phyloP scores from a whole-genome alignment of 768 basidiomycete species.

The Termitomyces sp. region DNA sequence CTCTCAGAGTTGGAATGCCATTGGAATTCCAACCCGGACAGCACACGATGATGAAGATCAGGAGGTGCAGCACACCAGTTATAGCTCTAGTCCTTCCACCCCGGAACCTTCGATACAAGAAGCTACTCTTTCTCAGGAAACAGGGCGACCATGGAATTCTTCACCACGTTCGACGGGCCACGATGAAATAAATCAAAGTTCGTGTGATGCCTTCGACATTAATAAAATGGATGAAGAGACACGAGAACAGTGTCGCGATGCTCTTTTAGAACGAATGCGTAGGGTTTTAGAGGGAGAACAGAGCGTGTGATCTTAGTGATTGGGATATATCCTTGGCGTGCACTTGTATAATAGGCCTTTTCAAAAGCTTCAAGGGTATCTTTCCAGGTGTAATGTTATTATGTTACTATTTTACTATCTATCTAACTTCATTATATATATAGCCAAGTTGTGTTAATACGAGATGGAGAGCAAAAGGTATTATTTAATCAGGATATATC shows the following conservation, averaged over 20 bases:
- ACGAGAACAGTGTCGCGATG: constrained; percentile 8
- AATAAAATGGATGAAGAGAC: constrained; percentile 4
- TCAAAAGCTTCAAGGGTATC: neutral
- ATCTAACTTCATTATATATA: too few relatives aligned
- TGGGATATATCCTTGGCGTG: neutral
- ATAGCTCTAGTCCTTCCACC: neutral
- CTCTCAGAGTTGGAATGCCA: neutral
- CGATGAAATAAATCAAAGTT: neutral
- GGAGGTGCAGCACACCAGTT: neutral
- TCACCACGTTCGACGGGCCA: neutral
- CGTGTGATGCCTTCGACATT: neutral
- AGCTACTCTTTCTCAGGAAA: neutral
- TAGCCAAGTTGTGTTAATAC: too few relatives aligned
- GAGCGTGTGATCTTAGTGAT: neutral
- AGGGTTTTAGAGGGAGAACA: constrained; percentile 11
- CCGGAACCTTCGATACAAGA: neutral
- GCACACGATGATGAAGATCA: neutral
- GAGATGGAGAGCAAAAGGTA: too few relatives aligned
- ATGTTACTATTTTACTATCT: neutral
- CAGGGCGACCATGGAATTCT: neutral
- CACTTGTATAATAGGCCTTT: neutral
- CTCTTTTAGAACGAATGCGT: constrained; percentile 9
- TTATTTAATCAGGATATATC: too few relatives aligned
- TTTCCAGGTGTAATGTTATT: neutral
- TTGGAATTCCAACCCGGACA: neutral